A percentile compares a stretch with the other conserved stretches of the same genome.
Evolutionary conservation across 495 filamentous ascomycete genomes (phyloP).

Genomic region (Penicillium silybi): DNA sequence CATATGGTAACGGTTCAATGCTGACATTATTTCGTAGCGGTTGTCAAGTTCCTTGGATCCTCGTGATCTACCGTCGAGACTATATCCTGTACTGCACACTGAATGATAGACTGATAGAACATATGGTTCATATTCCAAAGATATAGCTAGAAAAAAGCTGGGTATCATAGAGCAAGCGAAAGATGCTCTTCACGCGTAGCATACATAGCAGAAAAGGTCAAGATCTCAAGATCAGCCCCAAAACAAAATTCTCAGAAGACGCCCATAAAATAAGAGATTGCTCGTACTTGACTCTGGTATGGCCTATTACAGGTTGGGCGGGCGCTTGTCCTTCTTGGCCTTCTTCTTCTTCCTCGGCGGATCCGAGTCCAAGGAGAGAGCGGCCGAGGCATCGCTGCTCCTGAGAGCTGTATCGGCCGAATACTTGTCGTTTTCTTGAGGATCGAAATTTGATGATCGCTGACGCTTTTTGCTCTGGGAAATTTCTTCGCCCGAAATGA

Average conservation of each 20-base stretch:
- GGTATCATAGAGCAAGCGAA: not conserved
- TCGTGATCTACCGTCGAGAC: constrained; percentile 2
- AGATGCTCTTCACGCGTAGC: not conserved
- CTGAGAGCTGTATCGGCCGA: no score
- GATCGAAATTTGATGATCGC: no score
- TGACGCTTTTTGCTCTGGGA: no score
- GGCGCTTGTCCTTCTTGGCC: not conserved
- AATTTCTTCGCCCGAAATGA: no score
- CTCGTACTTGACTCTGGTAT: not conserved
- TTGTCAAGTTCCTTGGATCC: constrained; percentile 36
- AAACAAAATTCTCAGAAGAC: not conserved
- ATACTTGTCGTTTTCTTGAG: no score
- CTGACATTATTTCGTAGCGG: constrained; percentile 27
- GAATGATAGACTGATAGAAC: constrained; percentile 5
- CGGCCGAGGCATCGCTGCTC: not conserved
- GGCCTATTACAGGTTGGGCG: not conserved
- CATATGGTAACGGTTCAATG: not conserved
- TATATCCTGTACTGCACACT: not conserved
- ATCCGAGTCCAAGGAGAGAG: not conserved
- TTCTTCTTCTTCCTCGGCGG: not conserved
- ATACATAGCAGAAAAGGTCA: not conserved
- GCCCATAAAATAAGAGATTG: not conserved
- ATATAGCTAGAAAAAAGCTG: not conserved
- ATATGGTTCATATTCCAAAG: not conserved
- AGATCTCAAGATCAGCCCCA: no score